phyloP scores from a whole-genome alignment of 2,329 filamentous ascomycete species.

The Penicillium occitanis region DNA sequence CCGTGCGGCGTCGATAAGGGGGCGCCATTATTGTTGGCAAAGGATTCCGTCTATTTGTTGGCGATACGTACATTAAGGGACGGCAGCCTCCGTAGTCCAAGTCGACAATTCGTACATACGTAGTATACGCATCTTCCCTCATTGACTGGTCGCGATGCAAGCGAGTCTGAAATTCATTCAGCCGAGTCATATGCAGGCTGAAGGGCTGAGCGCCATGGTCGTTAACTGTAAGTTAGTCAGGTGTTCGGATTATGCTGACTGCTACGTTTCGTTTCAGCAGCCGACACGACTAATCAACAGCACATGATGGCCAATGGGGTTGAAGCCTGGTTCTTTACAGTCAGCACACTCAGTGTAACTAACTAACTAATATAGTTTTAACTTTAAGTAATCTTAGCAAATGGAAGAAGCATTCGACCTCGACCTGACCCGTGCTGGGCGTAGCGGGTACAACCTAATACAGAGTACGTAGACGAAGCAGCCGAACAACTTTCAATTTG shows the following conservation, averaged over 20 bases:
- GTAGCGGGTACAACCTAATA: neutral
- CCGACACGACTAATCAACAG: neutral
- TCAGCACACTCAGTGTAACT: neutral
- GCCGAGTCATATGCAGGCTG: neutral
- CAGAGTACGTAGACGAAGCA: neutral
- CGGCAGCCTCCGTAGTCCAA: neutral
- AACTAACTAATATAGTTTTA: neutral
- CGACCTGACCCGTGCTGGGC: neutral
- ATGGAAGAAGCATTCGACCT: neutral
- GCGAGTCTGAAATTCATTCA: neutral
- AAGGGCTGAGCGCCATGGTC: constrained; percentile 5
- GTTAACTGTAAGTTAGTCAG: neutral
- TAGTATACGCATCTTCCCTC: neutral
- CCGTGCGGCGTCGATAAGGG: neutral
- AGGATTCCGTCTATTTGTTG: neutral
- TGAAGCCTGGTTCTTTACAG: neutral
- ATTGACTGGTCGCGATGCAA: neutral
- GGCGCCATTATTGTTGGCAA: neutral
- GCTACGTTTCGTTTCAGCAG: neutral
- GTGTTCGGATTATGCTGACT: neutral
- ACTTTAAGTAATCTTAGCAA: neutral
- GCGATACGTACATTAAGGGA: neutral
- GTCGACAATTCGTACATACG: neutral
- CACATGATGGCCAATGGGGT: neutral
- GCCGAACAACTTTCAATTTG: neutral